Percentiles rank a stretch among this genome's conserved stretches.
phyloP scores from a whole-genome alignment of 78 protist genomes.

The Bigelowiella natans region DNA sequence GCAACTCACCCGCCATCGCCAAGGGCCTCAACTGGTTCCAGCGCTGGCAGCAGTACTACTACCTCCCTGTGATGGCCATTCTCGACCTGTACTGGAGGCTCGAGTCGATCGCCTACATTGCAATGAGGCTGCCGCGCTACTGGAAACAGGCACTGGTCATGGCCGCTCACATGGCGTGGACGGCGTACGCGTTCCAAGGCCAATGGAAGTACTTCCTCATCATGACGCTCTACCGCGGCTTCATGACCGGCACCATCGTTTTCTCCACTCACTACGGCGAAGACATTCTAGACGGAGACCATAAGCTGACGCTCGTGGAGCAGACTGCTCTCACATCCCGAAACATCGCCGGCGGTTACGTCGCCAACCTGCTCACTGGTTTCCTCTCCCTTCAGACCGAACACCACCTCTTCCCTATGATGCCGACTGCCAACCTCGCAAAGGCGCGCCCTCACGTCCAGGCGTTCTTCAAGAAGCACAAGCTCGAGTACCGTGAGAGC shows the following conservation, averaged over 20 bases:
- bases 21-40: background rate
- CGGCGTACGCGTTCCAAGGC: background rate
- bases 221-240: background rate
- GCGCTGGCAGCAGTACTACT: conserved; percentile 20
- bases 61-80: conserved; percentile 5
- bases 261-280: conserved; percentile 23
- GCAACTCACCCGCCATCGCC: conserved; percentile 8
- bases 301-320: conserved; percentile 16
- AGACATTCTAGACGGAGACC: background rate
- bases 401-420: conserved; percentile 25
- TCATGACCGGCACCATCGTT: conserved; percentile 8
- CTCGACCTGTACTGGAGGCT: conserved; percentile 12
- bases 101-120: background rate
- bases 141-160: background rate
- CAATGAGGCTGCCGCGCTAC: background rate
- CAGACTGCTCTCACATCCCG: conserved; percentile 10
- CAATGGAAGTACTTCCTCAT: background rate
- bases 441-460: background rate
- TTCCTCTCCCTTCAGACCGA: conserved; percentile 23
- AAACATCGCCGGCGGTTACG: conserved; percentile 8
- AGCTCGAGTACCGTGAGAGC: conserved; percentile 1
- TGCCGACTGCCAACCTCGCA: conserved; percentile 1
- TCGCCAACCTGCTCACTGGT: conserved; percentile 16
- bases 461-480: background rate
- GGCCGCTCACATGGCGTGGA: background rate